Conservation (phyloP, 441 rosid species). For the Jatropha multifida region DNA sequence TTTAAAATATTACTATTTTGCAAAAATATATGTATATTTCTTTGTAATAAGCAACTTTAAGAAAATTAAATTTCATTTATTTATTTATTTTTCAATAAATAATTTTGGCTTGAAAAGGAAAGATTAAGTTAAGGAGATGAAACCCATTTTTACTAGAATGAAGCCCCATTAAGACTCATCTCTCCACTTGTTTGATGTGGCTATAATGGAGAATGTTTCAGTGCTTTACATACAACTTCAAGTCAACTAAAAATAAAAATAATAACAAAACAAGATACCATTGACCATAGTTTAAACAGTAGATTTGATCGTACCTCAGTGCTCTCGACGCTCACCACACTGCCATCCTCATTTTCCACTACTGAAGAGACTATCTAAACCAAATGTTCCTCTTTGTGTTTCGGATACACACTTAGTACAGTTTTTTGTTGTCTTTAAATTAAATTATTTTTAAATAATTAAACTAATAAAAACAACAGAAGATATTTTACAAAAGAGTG, state of each 20-base stretch:
- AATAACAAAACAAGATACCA: background rate
- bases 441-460: too few species aligned
- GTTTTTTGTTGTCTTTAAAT: background rate
- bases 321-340: conserved; percentile 7
- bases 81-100: too few species aligned
- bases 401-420: background rate
- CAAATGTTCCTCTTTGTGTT: background rate
- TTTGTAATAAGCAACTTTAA: too few species aligned
- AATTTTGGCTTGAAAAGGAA: too few species aligned
- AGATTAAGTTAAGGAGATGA: too few species aligned
- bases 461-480: background rate
- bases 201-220: conserved; percentile 10
- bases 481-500: background rate
- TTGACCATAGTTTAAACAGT: conserved; percentile 11
- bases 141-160: too few species aligned
- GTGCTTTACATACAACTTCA: conserved; percentile 17
- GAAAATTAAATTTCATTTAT: too few species aligned
- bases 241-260: background rate
- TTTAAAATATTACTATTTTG: too few species aligned
- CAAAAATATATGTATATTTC: too few species aligned
- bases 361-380: conserved; percentile 15
- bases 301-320: conserved; percentile 2
- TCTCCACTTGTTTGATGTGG: background rate
- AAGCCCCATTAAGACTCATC: background rate
- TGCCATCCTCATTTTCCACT: conserved; percentile 11